Conservation (phyloP, 2,329 filamentous ascomycete genomes). For the Pezicula carpinea region DNA sequence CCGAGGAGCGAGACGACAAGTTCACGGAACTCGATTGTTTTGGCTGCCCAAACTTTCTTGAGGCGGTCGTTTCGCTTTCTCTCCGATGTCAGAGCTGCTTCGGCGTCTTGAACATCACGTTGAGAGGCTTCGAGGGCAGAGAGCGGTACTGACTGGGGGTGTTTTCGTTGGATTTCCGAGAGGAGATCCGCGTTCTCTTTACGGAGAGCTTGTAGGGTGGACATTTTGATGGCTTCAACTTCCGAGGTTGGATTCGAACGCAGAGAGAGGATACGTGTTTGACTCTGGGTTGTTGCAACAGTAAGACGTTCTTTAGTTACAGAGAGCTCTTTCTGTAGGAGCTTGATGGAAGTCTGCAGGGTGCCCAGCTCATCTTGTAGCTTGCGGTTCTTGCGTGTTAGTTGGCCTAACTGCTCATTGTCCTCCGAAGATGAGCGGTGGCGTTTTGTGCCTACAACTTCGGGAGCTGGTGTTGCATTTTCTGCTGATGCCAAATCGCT, state of each 20-base stretch:
- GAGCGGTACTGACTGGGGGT: conserved; percentile 57
- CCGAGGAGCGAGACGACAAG: conserved; percentile 88
- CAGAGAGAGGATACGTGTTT: conserved; percentile 79
- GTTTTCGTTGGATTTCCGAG: conserved; percentile 57
- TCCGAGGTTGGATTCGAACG: conserved; percentile 90
- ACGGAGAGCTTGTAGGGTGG: conserved; percentile 71
- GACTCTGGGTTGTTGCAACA: conserved; percentile 58
- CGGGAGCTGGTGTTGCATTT: conserved; percentile 29
- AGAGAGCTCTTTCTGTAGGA: conserved; percentile 72
- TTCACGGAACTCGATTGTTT: conserved; percentile 92
- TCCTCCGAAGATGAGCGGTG: conserved; percentile 51
- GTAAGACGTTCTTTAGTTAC: conserved; percentile 70
- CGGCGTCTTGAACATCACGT: conserved; percentile 69
- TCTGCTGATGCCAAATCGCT: conserved; percentile 68
- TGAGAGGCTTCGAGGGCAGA: conserved; percentile 72
- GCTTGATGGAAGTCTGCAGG: conserved; percentile 62
- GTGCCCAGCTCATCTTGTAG: conserved; percentile 73
- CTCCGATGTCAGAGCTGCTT: conserved; percentile 62
- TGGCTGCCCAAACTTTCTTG: conserved; percentile 88
- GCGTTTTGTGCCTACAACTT: conserved; percentile 56
- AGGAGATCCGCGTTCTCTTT: conserved; percentile 83
- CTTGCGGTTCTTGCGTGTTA: conserved; percentile 82
- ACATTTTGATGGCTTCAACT: conserved; percentile 76
- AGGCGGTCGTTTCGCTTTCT: conserved; percentile 82
- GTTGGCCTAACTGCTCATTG: conserved; percentile 69